A percentile compares a stretch with the other conserved stretches of the same genome.
These are phyloP conservation scores for Apiospora malaysiana DNA, from an alignment of 2,329 filamentous ascomycete species.

Conservation along the genomic window DNA sequence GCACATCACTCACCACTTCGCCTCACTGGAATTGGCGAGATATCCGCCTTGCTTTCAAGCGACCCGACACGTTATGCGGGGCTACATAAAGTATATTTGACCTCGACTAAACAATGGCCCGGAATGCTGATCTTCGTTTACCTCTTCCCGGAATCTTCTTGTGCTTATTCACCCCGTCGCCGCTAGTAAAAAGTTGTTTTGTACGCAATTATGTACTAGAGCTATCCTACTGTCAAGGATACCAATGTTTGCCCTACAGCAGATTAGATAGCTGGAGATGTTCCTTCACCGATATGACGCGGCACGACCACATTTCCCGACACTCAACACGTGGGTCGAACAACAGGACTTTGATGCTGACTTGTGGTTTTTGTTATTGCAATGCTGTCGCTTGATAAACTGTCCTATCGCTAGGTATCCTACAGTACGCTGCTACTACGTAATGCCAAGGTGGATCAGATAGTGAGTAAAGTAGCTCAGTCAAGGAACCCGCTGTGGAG, in stretches of 20 bases:
- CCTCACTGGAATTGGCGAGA: background rate
- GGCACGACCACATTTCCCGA: background rate
- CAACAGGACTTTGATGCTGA: background rate
- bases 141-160: background rate
- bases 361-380: background rate
- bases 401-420: background rate
- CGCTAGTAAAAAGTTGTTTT: no score
- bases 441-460: conserved; percentile 14
- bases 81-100: background rate
- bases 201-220: no score
- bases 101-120: background rate
- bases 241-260: background rate
- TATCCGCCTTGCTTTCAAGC: conserved; percentile 11
- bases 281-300: background rate
- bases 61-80: background rate
- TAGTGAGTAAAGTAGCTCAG: background rate
- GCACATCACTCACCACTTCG: background rate
- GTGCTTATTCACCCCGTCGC: background rate
- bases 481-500: conserved; percentile 14
- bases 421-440: background rate
- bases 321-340: background rate
- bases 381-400: background rate
- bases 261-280: background rate
- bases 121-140: background rate
- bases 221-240: background rate